Percentiles rank a stretch among this genome's conserved stretches.
phyloP scores from a whole-genome alignment of 371 early-diverging fungal genomes.

The Paraphysoderma sedebokerense region DNA sequence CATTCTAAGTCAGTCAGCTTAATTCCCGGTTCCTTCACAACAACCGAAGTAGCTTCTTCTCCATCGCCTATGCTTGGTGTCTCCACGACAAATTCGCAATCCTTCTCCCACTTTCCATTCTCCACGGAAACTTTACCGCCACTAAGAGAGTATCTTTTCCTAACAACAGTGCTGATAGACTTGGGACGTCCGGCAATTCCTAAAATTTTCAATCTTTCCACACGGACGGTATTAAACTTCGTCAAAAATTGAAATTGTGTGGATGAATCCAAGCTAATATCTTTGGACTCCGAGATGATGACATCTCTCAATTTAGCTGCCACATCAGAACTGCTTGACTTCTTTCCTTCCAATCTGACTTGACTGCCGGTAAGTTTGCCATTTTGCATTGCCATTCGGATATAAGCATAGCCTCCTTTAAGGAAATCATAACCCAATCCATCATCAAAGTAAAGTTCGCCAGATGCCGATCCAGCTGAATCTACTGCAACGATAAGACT shows the following conservation, averaged over 20 bases:
- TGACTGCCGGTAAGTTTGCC: background rate
- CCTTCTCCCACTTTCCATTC: background rate
- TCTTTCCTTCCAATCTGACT: background rate
- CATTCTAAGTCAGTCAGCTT: background rate
- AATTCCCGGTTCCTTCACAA: background rate
- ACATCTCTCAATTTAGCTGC: background rate
- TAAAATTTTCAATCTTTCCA: background rate
- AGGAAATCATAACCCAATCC: background rate
- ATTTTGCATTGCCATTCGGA: slow-evolving; percentile 1
- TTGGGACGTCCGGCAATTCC: background rate
- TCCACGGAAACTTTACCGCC: background rate
- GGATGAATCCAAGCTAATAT: background rate
- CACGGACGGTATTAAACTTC: background rate
- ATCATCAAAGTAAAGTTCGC: background rate
- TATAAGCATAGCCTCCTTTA: background rate
- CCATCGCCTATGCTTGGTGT: background rate
- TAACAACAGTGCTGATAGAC: no score
- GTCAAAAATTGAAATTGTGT: background rate
- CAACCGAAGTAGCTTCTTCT: background rate
- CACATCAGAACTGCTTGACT: no score
- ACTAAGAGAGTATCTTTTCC: no score
- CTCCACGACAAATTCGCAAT: background rate
- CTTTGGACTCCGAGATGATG: background rate
- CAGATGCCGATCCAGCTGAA: background rate
- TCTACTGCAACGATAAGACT: slow-evolving; percentile 71